Percentiles rank a stretch among this genome's conserved stretches.
Conservation (phyloP, 768 basidiomycete species). For the Trametes maxima region DNA sequence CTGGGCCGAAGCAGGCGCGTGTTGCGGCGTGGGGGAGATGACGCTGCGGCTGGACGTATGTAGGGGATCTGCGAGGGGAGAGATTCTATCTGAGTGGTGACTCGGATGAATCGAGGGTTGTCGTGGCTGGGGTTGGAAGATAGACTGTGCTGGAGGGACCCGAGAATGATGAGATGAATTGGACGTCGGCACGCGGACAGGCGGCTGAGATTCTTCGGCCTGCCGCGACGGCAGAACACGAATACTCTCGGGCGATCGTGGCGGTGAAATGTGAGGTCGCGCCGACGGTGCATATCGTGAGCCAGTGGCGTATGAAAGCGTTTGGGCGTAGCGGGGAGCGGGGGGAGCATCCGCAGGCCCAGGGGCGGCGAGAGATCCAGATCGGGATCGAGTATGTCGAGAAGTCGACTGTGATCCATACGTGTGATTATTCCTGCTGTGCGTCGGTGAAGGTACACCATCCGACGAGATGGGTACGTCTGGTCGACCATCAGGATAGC, state of each 20-base stretch:
- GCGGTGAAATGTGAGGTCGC: slow-evolving; percentile 23
- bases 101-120: slow-evolving; percentile 21
- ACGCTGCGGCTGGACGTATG: slow-evolving; percentile 15
- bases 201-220: slow-evolving; percentile 20
- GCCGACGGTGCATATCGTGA: slow-evolving; percentile 20
- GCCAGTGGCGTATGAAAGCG: slow-evolving; percentile 30
- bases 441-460: slow-evolving; percentile 7
- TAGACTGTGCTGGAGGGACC: slow-evolving; percentile 14
- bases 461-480: slow-evolving; percentile 63
- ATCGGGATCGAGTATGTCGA: slow-evolving; percentile 23
- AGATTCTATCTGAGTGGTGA: slow-evolving; percentile 20
- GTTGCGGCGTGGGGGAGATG: slow-evolving; percentile 37
- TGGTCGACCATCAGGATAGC: slow-evolving; percentile 63
- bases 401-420: slow-evolving; percentile 13
- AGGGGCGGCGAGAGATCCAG: slow-evolving; percentile 21
- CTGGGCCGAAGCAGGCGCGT: slow-evolving; percentile 28
- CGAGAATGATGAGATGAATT: slow-evolving; percentile 17
- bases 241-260: slow-evolving; percentile 34
- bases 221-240: slow-evolving; percentile 33
- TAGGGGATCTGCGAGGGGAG: slow-evolving; percentile 20
- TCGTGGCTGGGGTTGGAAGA: slow-evolving; percentile 16
- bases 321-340: slow-evolving; percentile 27
- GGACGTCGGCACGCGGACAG: slow-evolving; percentile 16
- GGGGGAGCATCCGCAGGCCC: slow-evolving; percentile 7
- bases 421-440: slow-evolving; percentile 13